These are phyloP conservation scores for Zygosaccharomyces bailii DNA, from an alignment of 805 yeast genomes.

Conservation along the genomic window DNA sequence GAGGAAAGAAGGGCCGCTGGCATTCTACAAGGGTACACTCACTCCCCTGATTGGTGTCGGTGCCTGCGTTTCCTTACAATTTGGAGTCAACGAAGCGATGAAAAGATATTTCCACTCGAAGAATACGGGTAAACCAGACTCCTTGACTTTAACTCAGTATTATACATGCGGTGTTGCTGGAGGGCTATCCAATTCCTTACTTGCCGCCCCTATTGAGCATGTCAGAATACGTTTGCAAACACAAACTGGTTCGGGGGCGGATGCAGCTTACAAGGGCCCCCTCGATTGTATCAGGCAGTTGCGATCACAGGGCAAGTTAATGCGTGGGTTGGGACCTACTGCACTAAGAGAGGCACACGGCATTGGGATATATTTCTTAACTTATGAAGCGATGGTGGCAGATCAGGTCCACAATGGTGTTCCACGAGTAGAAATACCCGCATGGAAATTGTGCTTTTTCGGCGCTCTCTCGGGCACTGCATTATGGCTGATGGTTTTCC, in stretches of 20 bases:
- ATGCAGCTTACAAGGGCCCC: slow-evolving; percentile 56
- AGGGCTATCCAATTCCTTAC: slow-evolving; percentile 82
- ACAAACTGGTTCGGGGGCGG: slow-evolving; percentile 45
- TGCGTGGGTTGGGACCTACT: slow-evolving; percentile 82
- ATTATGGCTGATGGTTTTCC: slow-evolving; percentile 81
- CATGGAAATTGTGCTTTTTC: slow-evolving; percentile 78
- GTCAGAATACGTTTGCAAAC: slow-evolving; percentile 92
- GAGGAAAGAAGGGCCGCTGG: slow-evolving; percentile 75
- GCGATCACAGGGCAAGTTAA: slow-evolving; percentile 53
- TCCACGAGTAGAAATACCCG: slow-evolving; percentile 71
- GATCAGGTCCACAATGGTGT: slow-evolving; percentile 40
- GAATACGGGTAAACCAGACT: slow-evolving; percentile 27
- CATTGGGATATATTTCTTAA: slow-evolving; percentile 80
- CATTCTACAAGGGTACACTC: slow-evolving; percentile 89
- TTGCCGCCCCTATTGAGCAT: slow-evolving; percentile 94
- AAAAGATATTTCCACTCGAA: slow-evolving; percentile 63
- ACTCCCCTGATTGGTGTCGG: slow-evolving; percentile 97
- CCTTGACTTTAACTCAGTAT: slow-evolving; percentile 59
- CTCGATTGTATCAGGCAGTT: slow-evolving; percentile 47
- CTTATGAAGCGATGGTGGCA: slow-evolving; percentile 85
- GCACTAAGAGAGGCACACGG: slow-evolving; percentile 83
- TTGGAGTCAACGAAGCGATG: slow-evolving; percentile 92
- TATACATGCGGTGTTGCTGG: slow-evolving; percentile 87
- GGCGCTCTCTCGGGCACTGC: slow-evolving; percentile 92
- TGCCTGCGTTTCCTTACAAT: slow-evolving; percentile 94